Conservation (phyloP, 2,329 filamentous ascomycete species). For the Didymosphaeria variabile region DNA sequence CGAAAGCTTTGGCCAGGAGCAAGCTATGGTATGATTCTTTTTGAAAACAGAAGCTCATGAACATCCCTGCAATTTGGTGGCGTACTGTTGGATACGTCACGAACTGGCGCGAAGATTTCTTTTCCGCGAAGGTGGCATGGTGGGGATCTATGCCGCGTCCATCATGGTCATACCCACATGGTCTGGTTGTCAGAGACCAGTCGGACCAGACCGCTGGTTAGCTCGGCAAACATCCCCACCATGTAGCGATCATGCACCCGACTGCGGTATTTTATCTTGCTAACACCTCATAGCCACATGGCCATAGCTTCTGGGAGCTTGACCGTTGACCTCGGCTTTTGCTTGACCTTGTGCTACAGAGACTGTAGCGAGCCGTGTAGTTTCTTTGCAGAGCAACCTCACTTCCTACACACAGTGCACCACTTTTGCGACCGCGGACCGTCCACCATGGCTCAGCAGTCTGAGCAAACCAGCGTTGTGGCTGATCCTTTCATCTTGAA, state of each 20-base stretch:
- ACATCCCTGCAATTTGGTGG: constrained; percentile 10
- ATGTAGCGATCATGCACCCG: constrained; percentile 2
- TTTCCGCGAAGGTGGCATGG: constrained; percentile 12
- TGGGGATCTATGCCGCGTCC: constrained; percentile 16
- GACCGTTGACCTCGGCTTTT: constrained; percentile 40
- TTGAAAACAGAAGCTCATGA: not conserved
- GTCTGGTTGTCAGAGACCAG: constrained; percentile 27
- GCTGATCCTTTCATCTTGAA: constrained; percentile 41
- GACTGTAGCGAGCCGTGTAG: constrained; percentile 21
- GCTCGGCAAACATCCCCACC: constrained; percentile 6
- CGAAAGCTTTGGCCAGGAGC: constrained; percentile 15
- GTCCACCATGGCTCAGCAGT: constrained; percentile 32
- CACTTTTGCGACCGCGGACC: constrained; percentile 8
- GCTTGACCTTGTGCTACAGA: constrained; percentile 14
- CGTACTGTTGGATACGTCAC: constrained; percentile 23
- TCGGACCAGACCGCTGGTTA: constrained; percentile 16
- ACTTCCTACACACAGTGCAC: constrained; percentile 13
- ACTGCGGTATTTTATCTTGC: constrained; percentile 28
- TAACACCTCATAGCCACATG: constrained; percentile 36
- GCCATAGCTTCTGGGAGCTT: constrained; percentile 19
- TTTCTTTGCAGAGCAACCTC: constrained; percentile 14
- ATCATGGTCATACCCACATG: constrained; percentile 34
- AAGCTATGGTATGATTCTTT: constrained; percentile 13
- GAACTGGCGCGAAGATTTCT: not conserved
- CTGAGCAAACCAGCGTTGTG: constrained; percentile 22